Evolutionary conservation across 164 flowering plant species (phyloP).

Genomic region (Vitis vinifera): ASM3070453v1 NC_081805.1:20475501-20476000

Average conservation of each 20-base stretch:
- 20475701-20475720: conserved; percentile 52
- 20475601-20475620: conserved; percentile 21
- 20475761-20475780: conserved; percentile 53
- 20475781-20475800: not conserved
- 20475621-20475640: conserved; percentile 37
- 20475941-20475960: no score
- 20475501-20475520: conserved; percentile 22
- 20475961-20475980: no score
- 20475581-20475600: conserved; percentile 30
- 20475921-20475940: no score
- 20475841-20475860: no score
- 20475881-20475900: no score
- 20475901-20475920: no score
- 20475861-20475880: not conserved
- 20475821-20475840: not conserved
- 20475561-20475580: conserved; percentile 15
- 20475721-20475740: conserved; percentile 35
- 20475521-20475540: conserved; percentile 7
- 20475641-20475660: conserved; percentile 31
- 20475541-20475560: conserved; percentile 15
- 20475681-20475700: conserved; percentile 34
- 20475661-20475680: conserved; percentile 44
- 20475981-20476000: no score
- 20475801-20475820: not conserved
- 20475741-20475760: conserved; percentile 30